These are phyloP conservation scores for Sporobolomyces roseus DNA, from an alignment of 768 basidiomycete species.

Conservation along the genomic window DNA sequence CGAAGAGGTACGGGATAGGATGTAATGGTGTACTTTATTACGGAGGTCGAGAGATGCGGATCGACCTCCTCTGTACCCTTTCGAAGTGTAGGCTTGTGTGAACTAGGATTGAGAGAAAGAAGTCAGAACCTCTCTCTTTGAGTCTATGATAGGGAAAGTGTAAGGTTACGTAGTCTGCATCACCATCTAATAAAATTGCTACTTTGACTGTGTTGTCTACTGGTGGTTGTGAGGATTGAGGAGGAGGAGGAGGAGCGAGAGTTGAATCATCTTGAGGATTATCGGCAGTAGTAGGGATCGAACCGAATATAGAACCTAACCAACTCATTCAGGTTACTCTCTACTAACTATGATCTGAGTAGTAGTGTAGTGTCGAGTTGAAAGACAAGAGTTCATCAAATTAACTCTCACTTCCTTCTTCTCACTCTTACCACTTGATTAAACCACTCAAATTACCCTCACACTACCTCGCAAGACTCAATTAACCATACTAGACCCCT, in stretches of 20 bases:
- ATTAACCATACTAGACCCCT: background rate
- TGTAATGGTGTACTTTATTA: background rate
- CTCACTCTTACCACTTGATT: too few species aligned
- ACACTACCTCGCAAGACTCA: background rate
- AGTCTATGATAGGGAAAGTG: too few species aligned
- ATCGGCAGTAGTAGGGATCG: background rate
- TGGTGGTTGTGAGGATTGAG: too few species aligned
- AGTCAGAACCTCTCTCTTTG: too few species aligned
- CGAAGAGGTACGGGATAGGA: background rate
- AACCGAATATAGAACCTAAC: conserved; percentile 1
- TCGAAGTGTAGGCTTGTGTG: background rate
- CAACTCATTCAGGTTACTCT: background rate
- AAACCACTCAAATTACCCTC: too few species aligned
- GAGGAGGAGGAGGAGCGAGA: background rate
- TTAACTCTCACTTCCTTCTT: background rate
- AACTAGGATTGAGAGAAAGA: background rate
- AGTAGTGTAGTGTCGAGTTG: background rate
- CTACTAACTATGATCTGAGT: background rate
- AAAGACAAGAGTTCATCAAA: background rate
- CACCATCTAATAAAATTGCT: conserved; percentile 10
- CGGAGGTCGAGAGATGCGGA: conserved; percentile 6
- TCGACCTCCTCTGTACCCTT: conserved; percentile 8
- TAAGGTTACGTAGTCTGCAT: conserved; percentile 6
- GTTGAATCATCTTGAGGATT: background rate
- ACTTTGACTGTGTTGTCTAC: conserved; percentile 13